These are phyloP conservation scores for Gossypium aridum DNA, from an alignment of 441 rosid species.

Conservation along the genomic window DNA sequence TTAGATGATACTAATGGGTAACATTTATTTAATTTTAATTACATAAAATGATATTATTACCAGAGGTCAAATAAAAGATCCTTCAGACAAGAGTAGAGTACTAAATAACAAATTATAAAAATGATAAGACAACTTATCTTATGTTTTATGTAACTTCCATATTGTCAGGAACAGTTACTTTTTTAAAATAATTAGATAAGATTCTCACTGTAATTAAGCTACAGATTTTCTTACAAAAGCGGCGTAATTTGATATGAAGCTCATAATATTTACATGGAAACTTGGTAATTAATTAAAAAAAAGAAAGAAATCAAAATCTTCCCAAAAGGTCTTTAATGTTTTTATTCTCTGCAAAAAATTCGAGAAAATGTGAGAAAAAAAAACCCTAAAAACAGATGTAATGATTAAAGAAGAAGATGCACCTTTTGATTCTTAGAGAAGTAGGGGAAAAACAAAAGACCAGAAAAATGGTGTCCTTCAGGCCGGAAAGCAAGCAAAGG, in stretches of 20 bases:
- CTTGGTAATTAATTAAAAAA: neutral
- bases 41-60: neutral
- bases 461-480: slow-evolving; percentile 17
- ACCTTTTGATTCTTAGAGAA: slow-evolving; percentile 1
- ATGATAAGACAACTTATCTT: slow-evolving; percentile 2
- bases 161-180: slow-evolving; percentile 19
- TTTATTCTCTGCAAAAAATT: neutral
- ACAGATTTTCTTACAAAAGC: neutral
- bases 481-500: neutral
- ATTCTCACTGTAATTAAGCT: neutral
- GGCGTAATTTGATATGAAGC: neutral
- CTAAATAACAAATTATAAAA: neutral
- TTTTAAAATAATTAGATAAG: neutral
- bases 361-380: neutral
- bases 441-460: neutral
- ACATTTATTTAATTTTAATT: neutral
- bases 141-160: slow-evolving; percentile 17
- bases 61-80: slow-evolving; percentile 17
- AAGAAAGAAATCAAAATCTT: neutral
- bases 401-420: neutral
- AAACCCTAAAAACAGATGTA: neutral
- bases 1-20: too few relatives aligned
- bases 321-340: neutral
- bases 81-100: slow-evolving; percentile 4
- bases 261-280: neutral